Evolutionary conservation across 805 yeast species (phyloP), one percentile per base, ranked within the genome.

Genomic region (Metschnikowia chrysomelidarum): DNA sequence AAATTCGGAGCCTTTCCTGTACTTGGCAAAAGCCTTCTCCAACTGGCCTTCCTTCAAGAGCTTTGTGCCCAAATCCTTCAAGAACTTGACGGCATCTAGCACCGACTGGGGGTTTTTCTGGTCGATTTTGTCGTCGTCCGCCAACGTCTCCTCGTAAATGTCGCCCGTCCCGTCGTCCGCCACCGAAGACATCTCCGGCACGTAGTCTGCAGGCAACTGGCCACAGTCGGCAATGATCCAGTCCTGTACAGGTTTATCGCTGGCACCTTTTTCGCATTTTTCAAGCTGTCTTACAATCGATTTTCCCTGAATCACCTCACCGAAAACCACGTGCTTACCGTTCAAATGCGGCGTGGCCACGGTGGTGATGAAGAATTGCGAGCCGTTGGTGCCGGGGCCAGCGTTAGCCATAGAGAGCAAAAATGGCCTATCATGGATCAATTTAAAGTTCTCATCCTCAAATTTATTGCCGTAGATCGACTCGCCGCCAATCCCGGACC

Each of bases 301-400:
- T 58, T 86, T 89, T 25, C 97, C 97, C 30, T 57, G 57, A 32
- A 91, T 62, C 24, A 93, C 88, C 59, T 84, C 78, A 44, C 98
- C 98, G 58, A 93, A 93, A 3, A 93, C 96, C 58, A 87, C 95
- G 75, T 88, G 95, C 69, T 82, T 81, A 46, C 95, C 96, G 58
- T 88, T 94, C 64, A 89, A 76, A 91, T 93, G 86, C 43, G 93
- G 83, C 56, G 82, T 73, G 50, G 82, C 73, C 36, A 85, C 89
- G 40, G 96, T 87, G 64, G 96, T 87, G 71, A 87, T 83, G 78
- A 91, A 89, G 71, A 89, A 89, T 72, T 89, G 98, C 37, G 96
- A 88, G 40, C 97, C 97, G 72, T 91, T 91, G 71, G 97, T 87
- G 81, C 87, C 86, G 67, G 95, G 95, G 54, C 97, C 97, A 47